A percentile compares a stretch with the other conserved stretches of the same genome.
These are phyloP conservation scores for Parvularia atlantis DNA, from an alignment of 78 protist species.

Conservation along the genomic window DNA sequence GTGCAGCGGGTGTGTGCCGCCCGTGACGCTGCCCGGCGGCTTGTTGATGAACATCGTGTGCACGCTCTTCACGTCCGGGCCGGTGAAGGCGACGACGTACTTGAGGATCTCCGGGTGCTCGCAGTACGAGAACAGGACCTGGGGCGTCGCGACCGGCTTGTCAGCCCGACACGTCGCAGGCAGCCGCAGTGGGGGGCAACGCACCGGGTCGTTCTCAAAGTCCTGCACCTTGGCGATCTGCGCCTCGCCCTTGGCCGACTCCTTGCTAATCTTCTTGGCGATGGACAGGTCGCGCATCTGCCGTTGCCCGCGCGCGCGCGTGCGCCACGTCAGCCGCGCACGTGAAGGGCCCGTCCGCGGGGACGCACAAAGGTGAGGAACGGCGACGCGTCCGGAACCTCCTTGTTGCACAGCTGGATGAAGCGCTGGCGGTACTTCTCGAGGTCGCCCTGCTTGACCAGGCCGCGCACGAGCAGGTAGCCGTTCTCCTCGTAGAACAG, in stretches of 20 bases:
- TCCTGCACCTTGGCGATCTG: constrained; percentile 16
- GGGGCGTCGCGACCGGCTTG: too few species aligned
- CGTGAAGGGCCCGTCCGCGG: not conserved
- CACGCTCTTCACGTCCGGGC: not conserved
- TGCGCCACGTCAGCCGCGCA: not conserved
- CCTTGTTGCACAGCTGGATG: not conserved
- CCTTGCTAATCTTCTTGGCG: not conserved
- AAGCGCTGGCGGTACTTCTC: not conserved
- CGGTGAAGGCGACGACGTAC: constrained; percentile 8
- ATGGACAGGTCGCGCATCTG: constrained; percentile 17
- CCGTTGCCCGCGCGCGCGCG: not conserved
- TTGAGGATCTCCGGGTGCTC: not conserved
- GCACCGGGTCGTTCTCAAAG: constrained; percentile 7
- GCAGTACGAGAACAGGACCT: constrained; percentile 11
- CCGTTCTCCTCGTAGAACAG: constrained; percentile 1
- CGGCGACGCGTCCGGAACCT: not conserved
- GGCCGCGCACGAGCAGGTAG: not conserved
- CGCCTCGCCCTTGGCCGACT: not conserved
- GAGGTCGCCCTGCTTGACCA: not conserved
- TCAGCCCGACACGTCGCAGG: too few species aligned
- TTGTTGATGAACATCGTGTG: constrained; percentile 30
- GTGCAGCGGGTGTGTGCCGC: constrained; percentile 9
- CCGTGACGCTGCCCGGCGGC: constrained; percentile 4
- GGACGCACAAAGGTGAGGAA: too few species aligned
- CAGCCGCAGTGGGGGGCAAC: too few species aligned